Evolutionary conservation across 495 filamentous ascomycete genomes (phyloP).

Genomic region (Penicillium roqueforti): DNA sequence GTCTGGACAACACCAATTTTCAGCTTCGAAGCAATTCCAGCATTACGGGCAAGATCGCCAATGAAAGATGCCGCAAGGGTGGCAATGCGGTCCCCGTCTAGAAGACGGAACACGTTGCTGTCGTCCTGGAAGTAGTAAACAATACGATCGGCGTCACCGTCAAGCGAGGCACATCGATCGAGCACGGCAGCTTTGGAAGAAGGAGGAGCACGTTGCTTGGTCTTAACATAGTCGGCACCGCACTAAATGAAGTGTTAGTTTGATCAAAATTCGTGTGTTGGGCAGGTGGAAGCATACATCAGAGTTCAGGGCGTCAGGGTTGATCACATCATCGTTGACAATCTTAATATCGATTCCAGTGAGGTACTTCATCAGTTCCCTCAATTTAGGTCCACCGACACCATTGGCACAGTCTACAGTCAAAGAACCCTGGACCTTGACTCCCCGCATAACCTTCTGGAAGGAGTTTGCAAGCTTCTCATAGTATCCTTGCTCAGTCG

Average conservation of each 20-base stretch:
- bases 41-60: constrained; percentile 73
- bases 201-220: constrained; percentile 85
- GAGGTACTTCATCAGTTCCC: constrained; percentile 80
- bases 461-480: constrained; percentile 83
- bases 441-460: constrained; percentile 69
- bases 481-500: constrained; percentile 89
- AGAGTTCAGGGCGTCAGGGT: constrained; percentile 81
- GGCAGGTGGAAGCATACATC: constrained; percentile 53
- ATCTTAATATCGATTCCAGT: constrained; percentile 75
- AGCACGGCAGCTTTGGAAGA: constrained; percentile 67
- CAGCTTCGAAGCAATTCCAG: constrained; percentile 72
- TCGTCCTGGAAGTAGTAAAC: constrained; percentile 92
- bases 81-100: constrained; percentile 96
- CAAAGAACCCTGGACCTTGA: constrained; percentile 64
- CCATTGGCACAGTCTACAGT: constrained; percentile 96
- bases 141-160: constrained; percentile 92
- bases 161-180: constrained; percentile 86
- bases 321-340: constrained; percentile 85
- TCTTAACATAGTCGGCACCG: constrained; percentile 97
- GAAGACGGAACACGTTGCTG: constrained; percentile 75
- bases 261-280: neutral
- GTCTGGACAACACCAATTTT: constrained; percentile 94
- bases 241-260: constrained; percentile 52
- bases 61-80: constrained; percentile 93
- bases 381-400: constrained; percentile 88